Percentiles rank a stretch among this genome's conserved stretches.
These are phyloP conservation scores for Moelleriella libera DNA, from an alignment of 2,329 filamentous ascomycete genomes.

Conservation along the genomic window DNA sequence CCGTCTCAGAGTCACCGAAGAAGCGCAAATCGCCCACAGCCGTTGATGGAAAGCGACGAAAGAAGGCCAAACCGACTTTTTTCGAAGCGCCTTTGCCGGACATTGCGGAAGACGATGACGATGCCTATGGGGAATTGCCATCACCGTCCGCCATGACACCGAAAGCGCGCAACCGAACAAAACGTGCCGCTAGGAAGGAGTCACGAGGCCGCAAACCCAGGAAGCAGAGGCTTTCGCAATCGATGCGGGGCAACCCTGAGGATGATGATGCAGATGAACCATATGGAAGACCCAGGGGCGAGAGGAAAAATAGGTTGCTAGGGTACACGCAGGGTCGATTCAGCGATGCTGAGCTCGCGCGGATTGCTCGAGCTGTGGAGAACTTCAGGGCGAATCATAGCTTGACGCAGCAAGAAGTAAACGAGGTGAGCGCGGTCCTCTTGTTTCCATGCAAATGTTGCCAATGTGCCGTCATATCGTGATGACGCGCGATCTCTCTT, in stretches of 20 bases:
- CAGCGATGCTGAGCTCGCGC: slow-evolving; percentile 25
- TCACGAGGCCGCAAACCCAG: slow-evolving; percentile 6
- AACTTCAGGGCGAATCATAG: slow-evolving; percentile 27
- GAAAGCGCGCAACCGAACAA: slow-evolving; percentile 15
- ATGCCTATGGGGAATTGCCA: slow-evolving; percentile 12
- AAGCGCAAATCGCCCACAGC: background rate
- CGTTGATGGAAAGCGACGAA: slow-evolving; percentile 11
- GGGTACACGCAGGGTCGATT: slow-evolving; percentile 26
- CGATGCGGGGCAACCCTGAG: slow-evolving; percentile 8
- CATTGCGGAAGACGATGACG: slow-evolving; percentile 5
- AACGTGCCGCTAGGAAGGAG: slow-evolving; percentile 14
- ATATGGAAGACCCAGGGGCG: slow-evolving; percentile 3
- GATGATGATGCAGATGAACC: slow-evolving; percentile 7
- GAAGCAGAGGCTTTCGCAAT: slow-evolving; percentile 8
- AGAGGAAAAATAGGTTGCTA: slow-evolving; percentile 11
- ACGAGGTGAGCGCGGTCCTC: slow-evolving; percentile 21
- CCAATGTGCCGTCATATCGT: too few species aligned
- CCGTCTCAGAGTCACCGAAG: background rate
- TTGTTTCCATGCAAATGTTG: slow-evolving; percentile 5
- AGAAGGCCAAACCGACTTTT: slow-evolving; percentile 34
- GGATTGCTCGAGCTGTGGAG: slow-evolving; percentile 27
- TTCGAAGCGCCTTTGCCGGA: slow-evolving; percentile 18
- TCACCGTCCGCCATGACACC: slow-evolving; percentile 18
- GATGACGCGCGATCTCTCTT: too few species aligned
- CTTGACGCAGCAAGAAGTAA: slow-evolving; percentile 30